Evolutionary conservation across 768 basidiomycete genomes (phyloP), one percentile per base, ranked within the genome.

Genomic region (Plicaturopsis crispa): DNA sequence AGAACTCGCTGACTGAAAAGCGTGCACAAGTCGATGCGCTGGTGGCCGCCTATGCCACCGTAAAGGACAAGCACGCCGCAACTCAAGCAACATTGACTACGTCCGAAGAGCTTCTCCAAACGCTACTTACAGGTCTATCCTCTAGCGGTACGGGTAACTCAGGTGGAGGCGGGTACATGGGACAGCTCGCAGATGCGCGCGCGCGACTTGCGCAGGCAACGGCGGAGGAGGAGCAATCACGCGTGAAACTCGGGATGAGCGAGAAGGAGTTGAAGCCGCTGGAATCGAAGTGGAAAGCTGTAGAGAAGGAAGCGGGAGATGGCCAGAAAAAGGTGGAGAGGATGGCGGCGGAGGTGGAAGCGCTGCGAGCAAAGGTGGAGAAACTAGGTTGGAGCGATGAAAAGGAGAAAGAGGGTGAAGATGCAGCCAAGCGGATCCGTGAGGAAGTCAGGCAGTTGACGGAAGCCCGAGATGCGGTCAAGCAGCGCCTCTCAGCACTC

Each of bases 71-170:
- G 35, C 80, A 93, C 52, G 73, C 72, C 31, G 56, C 67, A 0
- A 68, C 78, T 2, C 69, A 78, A 40, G 63, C 70, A 4, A 72
- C 78, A 20, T 71, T 94, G 6, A 55, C 72, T 11, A 84, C 77
- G 14, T 73, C 82, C 12, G 93, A 98, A 58, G 89, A 92, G 49
- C 82, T 98, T n/a, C 71, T 98, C 0, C 94, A 98, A 57, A 89
- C 90, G 0, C 78, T 98, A 14, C 70, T 94, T 33, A 98, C 94
- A 0, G 96, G 96, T 31, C 76, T 97, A 7, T 80, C 91, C 1
- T 83, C 85, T 4, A 70, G 65, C 28, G 71, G 72, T 36, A 60
- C 69, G 20, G 78, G 75, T 41, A 79, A 78, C 28, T 73, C 78
- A 13, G 75, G 78, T 7, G 81, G 85, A 6, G 90, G 92, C 2